Evolutionary conservation across 2,329 filamentous ascomycete species (phyloP).

Genomic region (Fonsecaea pedrosoi): DNA sequence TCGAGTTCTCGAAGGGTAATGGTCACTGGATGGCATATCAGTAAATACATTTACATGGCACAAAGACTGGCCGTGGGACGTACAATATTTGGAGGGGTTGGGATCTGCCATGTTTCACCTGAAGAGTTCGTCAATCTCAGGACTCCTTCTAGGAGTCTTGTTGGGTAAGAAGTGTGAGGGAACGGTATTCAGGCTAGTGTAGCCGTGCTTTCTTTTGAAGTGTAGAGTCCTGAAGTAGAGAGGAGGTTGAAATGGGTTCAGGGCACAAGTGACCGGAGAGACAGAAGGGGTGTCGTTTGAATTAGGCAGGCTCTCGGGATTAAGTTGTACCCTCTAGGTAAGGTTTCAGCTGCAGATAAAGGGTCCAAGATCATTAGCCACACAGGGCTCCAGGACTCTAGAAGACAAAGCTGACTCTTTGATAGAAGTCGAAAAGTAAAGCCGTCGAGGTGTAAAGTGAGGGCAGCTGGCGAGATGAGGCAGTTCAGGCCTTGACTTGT

Average conservation of each 20-base stretch:
- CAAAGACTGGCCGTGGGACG: background rate
- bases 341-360: conserved; percentile 1
- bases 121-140: background rate
- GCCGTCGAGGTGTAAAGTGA: background rate
- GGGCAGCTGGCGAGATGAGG: conserved; percentile 2
- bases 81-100: conserved; percentile 15
- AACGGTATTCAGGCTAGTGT: background rate
- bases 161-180: background rate
- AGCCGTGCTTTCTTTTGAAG: background rate
- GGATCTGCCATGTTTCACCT: conserved; percentile 10
- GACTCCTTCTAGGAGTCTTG: background rate
- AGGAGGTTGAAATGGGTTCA: conserved; percentile 19
- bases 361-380: background rate
- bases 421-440: background rate
- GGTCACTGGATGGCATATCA: conserved; percentile 41
- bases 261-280: conserved; percentile 22
- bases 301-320: conserved; percentile 6
- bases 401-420: background rate
- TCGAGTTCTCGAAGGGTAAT: conserved; percentile 45
- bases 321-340: background rate
- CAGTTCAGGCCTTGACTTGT: background rate
- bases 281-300: conserved; percentile 13
- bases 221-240: conserved; percentile 4
- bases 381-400: background rate
- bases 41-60: background rate